Base-by-base conservation (phyloP, 768 basidiomycete genomes). In the Tulasnella sp. region DNA sequence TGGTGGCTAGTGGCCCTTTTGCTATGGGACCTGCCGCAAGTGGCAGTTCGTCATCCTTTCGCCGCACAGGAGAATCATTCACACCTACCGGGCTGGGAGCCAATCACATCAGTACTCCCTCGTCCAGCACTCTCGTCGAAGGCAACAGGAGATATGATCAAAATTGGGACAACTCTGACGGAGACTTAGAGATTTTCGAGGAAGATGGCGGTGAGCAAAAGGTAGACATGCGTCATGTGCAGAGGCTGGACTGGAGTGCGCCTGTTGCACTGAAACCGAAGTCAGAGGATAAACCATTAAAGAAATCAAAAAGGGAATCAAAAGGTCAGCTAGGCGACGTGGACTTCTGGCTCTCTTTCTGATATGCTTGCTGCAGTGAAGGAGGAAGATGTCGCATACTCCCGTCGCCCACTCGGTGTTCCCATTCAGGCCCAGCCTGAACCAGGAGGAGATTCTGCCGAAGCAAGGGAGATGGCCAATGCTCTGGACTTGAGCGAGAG, bases 121-220 rank as follows among this genome's bases (percentile, higher is more conserved):
- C 81, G 81, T 19, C 75, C 74, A 4, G 76, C 74, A 61, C 73
- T 84, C 3, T 77, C 80, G 2, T 75, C 74, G 49, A 72, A 76
- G 3, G 71, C 75, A 0, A 78, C 78, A 1, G 79, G 84, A 11
- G 69, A 66, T 71, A 63, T 47, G 65, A 68, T 65, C 68, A 68
- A 51, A 21, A 53, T 9, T 64, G 42, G 48, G 52, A 58, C 21
- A 49, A 47, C 29, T 23, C 23, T 17, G 55, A 53, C 11, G 53
- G 32, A 17, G 63, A 64, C 17, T 81, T 74, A 4, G 88, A 89
- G 61, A 76, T 77, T 19, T 90, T 91, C 70, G 92, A 89, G 17
- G 89, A 92, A 61, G 86, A 87, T 11, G 89, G 91, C 65, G 86
- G 89, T 56, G 88, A 86, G 10, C 85, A 90, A 24, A 86, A 90